These are phyloP conservation scores for Penicillium paxilli DNA, from an alignment of 495 filamentous ascomycete genomes.

Conservation along the genomic window DNA sequence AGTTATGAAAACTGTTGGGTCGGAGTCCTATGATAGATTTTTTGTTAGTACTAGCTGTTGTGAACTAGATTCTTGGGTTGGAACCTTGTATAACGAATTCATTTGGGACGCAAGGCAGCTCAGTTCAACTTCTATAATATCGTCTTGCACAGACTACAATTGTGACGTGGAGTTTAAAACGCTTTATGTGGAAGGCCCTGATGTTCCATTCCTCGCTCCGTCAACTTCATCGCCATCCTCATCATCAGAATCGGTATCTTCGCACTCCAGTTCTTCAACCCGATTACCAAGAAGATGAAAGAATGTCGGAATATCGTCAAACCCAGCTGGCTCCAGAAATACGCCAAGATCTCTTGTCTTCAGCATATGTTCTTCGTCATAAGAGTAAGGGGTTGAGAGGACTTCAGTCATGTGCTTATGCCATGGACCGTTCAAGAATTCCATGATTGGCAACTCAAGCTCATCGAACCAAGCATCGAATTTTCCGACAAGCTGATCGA, in stretches of 20 bases:
- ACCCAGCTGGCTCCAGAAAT: not conserved
- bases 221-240: not conserved
- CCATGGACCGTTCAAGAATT: not conserved
- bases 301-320: not conserved
- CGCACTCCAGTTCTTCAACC: not conserved
- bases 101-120: too few relatives aligned
- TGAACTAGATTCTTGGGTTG: too few relatives aligned
- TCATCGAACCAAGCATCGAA: not conserved
- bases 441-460: not conserved
- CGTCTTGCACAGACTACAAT: too few relatives aligned
- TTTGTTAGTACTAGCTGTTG: conserved; percentile 38
- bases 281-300: not conserved
- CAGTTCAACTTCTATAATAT: too few relatives aligned
- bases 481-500: not conserved
- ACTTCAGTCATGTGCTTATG: not conserved
- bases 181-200: too few relatives aligned
- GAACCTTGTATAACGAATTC: too few relatives aligned
- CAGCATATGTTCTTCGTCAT: not conserved
- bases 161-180: too few relatives aligned
- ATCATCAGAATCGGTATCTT: not conserved
- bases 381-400: not conserved
- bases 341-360: not conserved
- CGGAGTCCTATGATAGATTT: conserved; percentile 55
- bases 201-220: not conserved
- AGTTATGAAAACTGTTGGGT: conserved; percentile 52